Evolutionary conservation across 257 asterid genomes (phyloP).

Genomic region (Eustoma russellianum): DNA sequence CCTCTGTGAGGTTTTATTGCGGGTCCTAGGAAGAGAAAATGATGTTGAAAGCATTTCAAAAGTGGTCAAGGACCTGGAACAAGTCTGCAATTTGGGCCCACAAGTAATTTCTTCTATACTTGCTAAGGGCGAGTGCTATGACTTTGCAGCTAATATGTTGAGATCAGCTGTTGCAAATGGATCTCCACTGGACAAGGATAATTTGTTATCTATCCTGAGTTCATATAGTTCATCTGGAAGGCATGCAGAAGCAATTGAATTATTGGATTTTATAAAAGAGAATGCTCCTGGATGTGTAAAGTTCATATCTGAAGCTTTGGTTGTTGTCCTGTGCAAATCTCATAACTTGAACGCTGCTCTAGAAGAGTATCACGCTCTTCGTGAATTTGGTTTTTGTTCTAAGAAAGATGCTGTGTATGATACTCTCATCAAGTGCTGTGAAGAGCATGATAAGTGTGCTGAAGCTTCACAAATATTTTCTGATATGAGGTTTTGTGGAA

Average conservation of each 20-base stretch:
- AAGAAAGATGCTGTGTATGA: constrained; percentile 55
- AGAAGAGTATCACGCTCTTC: constrained; percentile 48
- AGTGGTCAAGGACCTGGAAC: constrained; percentile 64
- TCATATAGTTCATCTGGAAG: constrained; percentile 81
- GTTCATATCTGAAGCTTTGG: constrained; percentile 57
- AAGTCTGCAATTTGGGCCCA: constrained; percentile 44
- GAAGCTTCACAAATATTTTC: constrained; percentile 91
- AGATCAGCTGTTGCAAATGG: constrained; percentile 53
- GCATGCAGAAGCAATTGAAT: constrained; percentile 61
- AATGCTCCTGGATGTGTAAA: constrained; percentile 42
- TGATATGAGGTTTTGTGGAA: constrained; percentile 64
- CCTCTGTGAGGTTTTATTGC: constrained; percentile 52
- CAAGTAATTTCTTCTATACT: constrained; percentile 62
- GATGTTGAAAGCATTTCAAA: constrained; percentile 35
- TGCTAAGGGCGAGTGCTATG: constrained; percentile 65
- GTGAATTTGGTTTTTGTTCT: constrained; percentile 18
- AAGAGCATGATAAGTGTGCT: constrained; percentile 40
- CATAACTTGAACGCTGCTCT: constrained; percentile 65
- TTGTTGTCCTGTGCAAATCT: constrained; percentile 78
- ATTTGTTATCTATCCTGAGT: constrained; percentile 57
- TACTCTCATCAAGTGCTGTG: constrained; percentile 54
- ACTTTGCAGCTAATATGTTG: constrained; percentile 62
- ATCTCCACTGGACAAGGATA: constrained; percentile 38
- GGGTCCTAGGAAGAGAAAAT: constrained; percentile 44
- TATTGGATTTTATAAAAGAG: constrained; percentile 56